Percentiles rank a stretch among this genome's conserved stretches.
These are phyloP conservation scores for Rhodotorula sp. DNA, from an alignment of 1,284 basidiomycete species.

Conservation along the genomic window DNA sequence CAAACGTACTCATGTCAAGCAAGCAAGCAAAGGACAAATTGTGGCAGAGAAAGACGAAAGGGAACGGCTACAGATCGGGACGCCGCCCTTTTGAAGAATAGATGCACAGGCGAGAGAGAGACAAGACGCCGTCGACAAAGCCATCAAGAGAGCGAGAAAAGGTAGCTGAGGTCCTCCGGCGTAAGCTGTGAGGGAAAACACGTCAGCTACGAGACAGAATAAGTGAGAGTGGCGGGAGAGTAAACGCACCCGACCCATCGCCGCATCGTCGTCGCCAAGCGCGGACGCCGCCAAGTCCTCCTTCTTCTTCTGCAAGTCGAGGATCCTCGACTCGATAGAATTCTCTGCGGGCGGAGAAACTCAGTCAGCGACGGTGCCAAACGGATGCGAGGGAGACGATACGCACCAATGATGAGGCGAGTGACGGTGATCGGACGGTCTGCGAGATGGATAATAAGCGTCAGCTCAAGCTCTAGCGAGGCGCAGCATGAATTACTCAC, in stretches of 20 bases:
- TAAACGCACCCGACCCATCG: constrained; percentile 66
- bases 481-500: constrained; percentile 2
- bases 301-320: constrained; percentile 90
- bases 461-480: background rate
- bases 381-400: too few relatives aligned
- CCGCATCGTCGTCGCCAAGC: constrained; percentile 28
- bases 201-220: too few relatives aligned
- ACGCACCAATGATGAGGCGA: constrained; percentile 70
- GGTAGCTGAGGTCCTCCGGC: constrained; percentile 72
- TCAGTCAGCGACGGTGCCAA: background rate
- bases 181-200: constrained; percentile 56
- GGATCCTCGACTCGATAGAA: constrained; percentile 77
- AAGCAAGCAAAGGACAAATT: too few relatives aligned
- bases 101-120: too few relatives aligned
- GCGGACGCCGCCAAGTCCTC: constrained; percentile 24
- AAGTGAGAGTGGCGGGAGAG: constrained; percentile 53
- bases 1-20: too few relatives aligned
- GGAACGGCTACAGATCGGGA: background rate
- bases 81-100: background rate
- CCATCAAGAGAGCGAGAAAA: constrained; percentile 11
- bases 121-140: too few relatives aligned
- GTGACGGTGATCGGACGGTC: constrained; percentile 86
- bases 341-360: background rate
- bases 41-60: background rate
- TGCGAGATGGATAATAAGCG: constrained; percentile 62